These are phyloP conservation scores for Aspergillus sp. DNA, from an alignment of 2,329 filamentous ascomycete genomes.

Conservation along the genomic window DNA sequence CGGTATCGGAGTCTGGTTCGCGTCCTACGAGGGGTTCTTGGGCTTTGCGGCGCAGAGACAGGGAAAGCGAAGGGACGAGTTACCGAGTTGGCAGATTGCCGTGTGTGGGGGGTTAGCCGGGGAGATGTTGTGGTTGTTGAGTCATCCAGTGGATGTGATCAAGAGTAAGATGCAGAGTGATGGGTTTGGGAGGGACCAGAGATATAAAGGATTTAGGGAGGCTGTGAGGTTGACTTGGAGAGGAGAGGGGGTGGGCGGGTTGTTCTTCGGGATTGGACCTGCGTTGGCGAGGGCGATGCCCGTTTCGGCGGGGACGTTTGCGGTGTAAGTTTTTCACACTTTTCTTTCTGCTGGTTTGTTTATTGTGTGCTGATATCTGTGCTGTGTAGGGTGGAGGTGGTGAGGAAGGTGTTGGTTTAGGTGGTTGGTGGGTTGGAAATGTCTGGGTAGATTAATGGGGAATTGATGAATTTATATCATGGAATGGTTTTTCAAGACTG, in stretches of 20 bases:
- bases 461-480: background rate
- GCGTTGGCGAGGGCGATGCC: slow-evolving; percentile 94
- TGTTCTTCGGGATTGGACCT: slow-evolving; percentile 89
- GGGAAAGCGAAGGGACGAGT: slow-evolving; percentile 69
- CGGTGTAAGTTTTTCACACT: slow-evolving; percentile 54
- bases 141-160: slow-evolving; percentile 91
- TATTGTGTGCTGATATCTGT: background rate
- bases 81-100: slow-evolving; percentile 80
- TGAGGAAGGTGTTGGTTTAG: background rate
- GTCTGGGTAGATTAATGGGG: background rate
- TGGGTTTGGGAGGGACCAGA: slow-evolving; percentile 70
- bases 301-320: slow-evolving; percentile 88
- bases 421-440: background rate
- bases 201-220: slow-evolving; percentile 76
- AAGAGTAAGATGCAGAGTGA: slow-evolving; percentile 99
- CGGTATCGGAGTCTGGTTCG: slow-evolving; percentile 92
- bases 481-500: background rate
- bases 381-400: background rate
- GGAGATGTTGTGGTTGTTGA: slow-evolving; percentile 84
- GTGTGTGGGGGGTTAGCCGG: slow-evolving; percentile 89
- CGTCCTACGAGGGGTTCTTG: slow-evolving; percentile 60
- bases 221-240: slow-evolving; percentile 73
- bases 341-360: background rate
- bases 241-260: slow-evolving; percentile 71
- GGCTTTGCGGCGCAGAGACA: slow-evolving; percentile 91